phyloP scores from a whole-genome alignment of 1,284 basidiomycete genomes.

The Takashimella tepidaria region DNA sequence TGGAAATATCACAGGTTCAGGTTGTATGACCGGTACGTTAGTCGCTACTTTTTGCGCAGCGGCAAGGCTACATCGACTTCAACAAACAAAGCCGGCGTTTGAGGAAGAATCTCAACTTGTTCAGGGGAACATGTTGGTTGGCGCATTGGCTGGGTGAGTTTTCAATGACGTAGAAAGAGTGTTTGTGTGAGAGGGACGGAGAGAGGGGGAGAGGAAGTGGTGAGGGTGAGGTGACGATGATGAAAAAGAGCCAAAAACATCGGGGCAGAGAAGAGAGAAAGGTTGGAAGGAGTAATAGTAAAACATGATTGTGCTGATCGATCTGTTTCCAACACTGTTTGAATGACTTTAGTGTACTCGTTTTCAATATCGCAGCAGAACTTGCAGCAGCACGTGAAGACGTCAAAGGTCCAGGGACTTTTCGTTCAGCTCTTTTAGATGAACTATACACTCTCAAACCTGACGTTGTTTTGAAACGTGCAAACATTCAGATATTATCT shows the following conservation, averaged over 20 bases:
- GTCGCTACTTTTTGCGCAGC: conserved; percentile 64
- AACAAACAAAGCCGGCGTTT: conserved; percentile 8
- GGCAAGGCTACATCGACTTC: conserved; percentile 50
- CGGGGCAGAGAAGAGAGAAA: too few species aligned
- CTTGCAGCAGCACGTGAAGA: conserved; percentile 62
- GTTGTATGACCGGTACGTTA: conserved; percentile 67
- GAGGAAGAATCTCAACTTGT: conserved; percentile 51
- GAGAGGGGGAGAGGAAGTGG: too few species aligned
- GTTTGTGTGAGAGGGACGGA: too few species aligned
- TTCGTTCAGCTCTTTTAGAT: conserved; percentile 81
- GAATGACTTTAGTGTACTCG: conserved; percentile 57
- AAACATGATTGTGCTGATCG: too few species aligned
- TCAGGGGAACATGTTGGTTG: conserved; percentile 66
- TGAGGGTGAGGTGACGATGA: too few species aligned
- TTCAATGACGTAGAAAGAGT: too few species aligned
- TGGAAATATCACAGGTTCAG: conserved; percentile 79
- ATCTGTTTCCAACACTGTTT: too few species aligned
- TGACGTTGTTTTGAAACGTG: conserved; percentile 53
- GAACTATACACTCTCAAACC: conserved; percentile 63
- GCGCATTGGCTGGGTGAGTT: conserved; percentile 68
- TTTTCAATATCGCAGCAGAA: conserved; percentile 79
- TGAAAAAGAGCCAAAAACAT: too few species aligned
- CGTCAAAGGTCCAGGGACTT: conserved; percentile 79
- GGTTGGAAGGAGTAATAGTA: too few species aligned
- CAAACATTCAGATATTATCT: conserved; percentile 51